Percentiles rank a stretch among this genome's conserved stretches.
Evolutionary conservation across 768 basidiomycete species (phyloP).

Genomic region (Pulveroboletus sp.): DNA sequence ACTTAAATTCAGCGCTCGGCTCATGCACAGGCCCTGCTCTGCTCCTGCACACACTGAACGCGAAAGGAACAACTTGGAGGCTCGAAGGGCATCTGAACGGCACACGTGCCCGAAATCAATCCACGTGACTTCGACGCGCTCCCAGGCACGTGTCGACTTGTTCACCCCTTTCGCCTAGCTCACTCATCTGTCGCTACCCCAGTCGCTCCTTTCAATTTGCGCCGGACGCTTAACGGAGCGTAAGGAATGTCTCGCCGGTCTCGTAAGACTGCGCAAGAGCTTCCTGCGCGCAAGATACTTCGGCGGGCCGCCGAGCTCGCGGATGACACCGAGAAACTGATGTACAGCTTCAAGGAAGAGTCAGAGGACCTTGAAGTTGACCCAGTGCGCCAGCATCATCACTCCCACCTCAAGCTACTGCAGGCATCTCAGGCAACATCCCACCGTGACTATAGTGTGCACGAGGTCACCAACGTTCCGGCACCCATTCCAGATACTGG

Average conservation of each 20-base stretch:
- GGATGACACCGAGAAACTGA: constrained; percentile 24
- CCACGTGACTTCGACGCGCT: constrained; percentile 29
- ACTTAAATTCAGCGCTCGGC: neutral
- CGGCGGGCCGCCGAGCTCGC: constrained; percentile 5
- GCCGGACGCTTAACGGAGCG: constrained; percentile 23
- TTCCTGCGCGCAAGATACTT: constrained; percentile 6
- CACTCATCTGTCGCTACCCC: constrained; percentile 8
- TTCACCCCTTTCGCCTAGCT: constrained; percentile 10
- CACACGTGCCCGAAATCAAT: constrained; percentile 23
- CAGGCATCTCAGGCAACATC: constrained; percentile 9
- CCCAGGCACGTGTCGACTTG: constrained; percentile 17
- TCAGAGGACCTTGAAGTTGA: neutral
- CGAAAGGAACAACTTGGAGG: neutral
- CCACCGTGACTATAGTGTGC: constrained; percentile 23
- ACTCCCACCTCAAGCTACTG: constrained; percentile 10
- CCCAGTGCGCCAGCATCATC: neutral
- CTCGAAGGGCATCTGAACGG: no score
- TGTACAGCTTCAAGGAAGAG: constrained; percentile 5
- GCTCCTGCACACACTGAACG: neutral
- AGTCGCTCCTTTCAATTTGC: constrained; percentile 23
- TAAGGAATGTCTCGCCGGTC: constrained; percentile 14
- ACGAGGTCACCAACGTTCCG: constrained; percentile 28
- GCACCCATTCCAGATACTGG: constrained; percentile 30
- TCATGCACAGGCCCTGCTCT: constrained; percentile 1
- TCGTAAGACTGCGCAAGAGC: constrained; percentile 8